Evolutionary conservation across 495 filamentous ascomycete species (phyloP).

Genomic region (Penicillium nucicola): DNA sequence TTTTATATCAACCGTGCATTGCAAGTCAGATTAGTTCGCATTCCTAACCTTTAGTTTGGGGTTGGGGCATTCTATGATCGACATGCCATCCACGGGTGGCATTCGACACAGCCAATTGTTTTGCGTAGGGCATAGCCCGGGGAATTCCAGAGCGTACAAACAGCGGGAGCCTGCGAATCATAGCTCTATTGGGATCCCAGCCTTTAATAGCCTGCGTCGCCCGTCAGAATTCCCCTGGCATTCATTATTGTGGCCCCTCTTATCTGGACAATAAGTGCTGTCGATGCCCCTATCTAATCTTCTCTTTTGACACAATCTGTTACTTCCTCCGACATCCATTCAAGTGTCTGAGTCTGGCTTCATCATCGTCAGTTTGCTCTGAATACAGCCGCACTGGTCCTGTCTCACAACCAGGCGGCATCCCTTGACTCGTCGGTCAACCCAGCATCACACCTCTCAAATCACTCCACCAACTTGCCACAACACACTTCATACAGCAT

Average conservation of each 20-base stretch:
- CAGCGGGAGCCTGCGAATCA: not conserved
- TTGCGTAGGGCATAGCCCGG: not conserved
- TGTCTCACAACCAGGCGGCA: not conserved
- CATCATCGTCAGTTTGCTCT: not conserved
- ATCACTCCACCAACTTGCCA: not conserved
- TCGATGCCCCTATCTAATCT: slow-evolving; percentile 3
- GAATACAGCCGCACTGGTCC: not conserved
- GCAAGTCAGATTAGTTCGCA: not conserved
- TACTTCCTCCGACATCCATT: not conserved
- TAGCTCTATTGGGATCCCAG: slow-evolving; percentile 7
- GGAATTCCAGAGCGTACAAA: not conserved
- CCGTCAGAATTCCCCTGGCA: slow-evolving; percentile 12
- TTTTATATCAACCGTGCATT: no score
- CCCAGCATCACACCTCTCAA: not conserved
- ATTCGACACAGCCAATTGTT: slow-evolving; percentile 3
- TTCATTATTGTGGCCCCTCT: slow-evolving; percentile 6
- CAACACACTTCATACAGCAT: slow-evolving; percentile 15
- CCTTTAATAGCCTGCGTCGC: not conserved
- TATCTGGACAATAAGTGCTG: slow-evolving; percentile 15
- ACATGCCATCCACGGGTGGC: slow-evolving; percentile 11
- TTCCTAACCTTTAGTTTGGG: not conserved
- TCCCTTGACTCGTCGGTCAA: not conserved
- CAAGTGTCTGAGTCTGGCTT: not conserved
- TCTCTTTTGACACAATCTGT: not conserved
- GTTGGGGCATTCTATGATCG: slow-evolving; percentile 17